These are phyloP conservation scores for Biscutella auriculata DNA, from an alignment of 441 rosid genomes.

Conservation along the genomic window DNA sequence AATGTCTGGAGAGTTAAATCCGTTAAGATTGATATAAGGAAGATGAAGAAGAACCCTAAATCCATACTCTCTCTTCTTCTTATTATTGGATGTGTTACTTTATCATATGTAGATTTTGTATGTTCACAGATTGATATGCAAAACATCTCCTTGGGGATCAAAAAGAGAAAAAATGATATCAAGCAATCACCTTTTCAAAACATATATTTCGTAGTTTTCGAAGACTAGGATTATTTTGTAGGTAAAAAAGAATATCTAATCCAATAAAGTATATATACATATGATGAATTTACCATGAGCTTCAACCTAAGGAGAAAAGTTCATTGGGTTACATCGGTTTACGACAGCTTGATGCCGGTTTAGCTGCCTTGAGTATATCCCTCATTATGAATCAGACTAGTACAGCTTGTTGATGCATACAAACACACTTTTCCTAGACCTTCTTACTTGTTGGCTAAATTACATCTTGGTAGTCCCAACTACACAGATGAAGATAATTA, in stretches of 20 bases:
- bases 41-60: not conserved
- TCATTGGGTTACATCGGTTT: not conserved
- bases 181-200: no score
- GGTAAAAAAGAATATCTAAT: no score
- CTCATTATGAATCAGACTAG: not conserved
- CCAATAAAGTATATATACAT: no score
- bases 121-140: no score
- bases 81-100: no score
- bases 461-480: conserved; percentile 49
- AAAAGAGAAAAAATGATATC: no score
- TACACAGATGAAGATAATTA: no score
- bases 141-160: no score
- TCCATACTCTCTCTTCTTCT: no score
- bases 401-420: conserved; percentile 2
- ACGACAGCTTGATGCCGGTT: not conserved
- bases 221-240: no score
- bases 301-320: not conserved
- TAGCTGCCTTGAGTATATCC: not conserved
- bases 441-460: conserved; percentile 8
- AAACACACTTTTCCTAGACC: not conserved
- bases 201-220: no score
- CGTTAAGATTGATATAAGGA: conserved; percentile 13
- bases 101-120: no score
- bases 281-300: not conserved
- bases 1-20: conserved; percentile 14